Conservation (phyloP, 2,329 filamentous ascomycete genomes). For the Aureobasidium sp. region DNA sequence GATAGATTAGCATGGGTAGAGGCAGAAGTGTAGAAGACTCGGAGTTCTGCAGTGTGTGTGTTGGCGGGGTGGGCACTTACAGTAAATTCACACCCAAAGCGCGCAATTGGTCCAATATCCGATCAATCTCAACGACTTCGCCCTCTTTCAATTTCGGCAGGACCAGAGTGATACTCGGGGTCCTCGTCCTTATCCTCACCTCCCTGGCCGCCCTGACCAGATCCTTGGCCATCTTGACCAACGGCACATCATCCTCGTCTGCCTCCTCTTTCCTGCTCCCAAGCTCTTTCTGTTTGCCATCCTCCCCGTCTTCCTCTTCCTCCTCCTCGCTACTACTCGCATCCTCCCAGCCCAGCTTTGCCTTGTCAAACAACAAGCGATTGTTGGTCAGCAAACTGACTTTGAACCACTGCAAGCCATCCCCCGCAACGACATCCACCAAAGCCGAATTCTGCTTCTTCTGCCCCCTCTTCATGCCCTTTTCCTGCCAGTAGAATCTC, state of each 20-base stretch:
- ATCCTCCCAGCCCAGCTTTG: slow-evolving; percentile 56
- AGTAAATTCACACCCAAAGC: slow-evolving; percentile 36
- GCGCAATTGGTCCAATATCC: slow-evolving; percentile 47
- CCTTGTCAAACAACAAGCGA: slow-evolving; percentile 57
- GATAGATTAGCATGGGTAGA: no score
- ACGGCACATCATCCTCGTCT: slow-evolving; percentile 45
- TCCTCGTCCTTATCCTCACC: slow-evolving; percentile 49
- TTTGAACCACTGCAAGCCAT: slow-evolving; percentile 59
- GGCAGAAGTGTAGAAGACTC: no score
- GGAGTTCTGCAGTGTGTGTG: no score
- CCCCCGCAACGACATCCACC: slow-evolving; percentile 56
- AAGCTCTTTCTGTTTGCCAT: slow-evolving; percentile 23
- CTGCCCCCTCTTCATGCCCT: slow-evolving; percentile 16
- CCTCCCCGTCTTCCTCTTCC: slow-evolving; percentile 32
- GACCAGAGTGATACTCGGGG: slow-evolving; percentile 51
- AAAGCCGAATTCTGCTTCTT: slow-evolving; percentile 42
- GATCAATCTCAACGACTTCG: slow-evolving; percentile 45
- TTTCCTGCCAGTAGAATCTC: slow-evolving; percentile 40
- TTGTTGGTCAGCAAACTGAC: slow-evolving; percentile 57
- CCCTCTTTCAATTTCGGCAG: slow-evolving; percentile 49
- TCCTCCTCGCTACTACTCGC: slow-evolving; percentile 40
- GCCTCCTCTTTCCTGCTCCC: slow-evolving; percentile 33
- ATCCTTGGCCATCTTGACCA: slow-evolving; percentile 52
- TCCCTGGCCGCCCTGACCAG: slow-evolving; percentile 49
- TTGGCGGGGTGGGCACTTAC: not conserved